Evolutionary conservation across 352 stramenopile species (phyloP).

Genomic region (Thalassiosira hispida): DNA sequence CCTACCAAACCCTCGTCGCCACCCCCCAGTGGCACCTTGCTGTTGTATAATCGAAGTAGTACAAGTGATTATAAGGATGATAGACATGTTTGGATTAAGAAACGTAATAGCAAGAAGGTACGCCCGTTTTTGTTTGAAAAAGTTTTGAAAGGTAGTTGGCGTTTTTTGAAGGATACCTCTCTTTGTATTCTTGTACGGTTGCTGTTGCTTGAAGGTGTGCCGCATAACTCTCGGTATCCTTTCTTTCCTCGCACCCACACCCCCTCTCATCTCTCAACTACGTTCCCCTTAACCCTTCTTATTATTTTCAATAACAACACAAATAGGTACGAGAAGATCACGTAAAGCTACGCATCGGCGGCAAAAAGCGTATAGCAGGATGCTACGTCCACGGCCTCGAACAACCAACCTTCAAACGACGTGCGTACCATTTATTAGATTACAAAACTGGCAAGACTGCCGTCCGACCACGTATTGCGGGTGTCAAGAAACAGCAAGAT

Average conservation of each 20-base stretch:
- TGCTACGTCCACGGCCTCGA: slow-evolving; percentile 49
- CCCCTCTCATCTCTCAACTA: not conserved
- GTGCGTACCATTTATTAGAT: slow-evolving; percentile 53
- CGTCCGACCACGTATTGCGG: slow-evolving; percentile 10
- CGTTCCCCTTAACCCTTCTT: too few relatives aligned
- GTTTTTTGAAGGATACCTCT: too few relatives aligned
- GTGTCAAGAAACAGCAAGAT: slow-evolving; percentile 1
- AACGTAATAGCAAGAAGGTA: slow-evolving; percentile 16
- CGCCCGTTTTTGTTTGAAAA: not conserved
- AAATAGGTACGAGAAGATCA: slow-evolving; percentile 55
- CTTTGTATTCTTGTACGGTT: too few relatives aligned
- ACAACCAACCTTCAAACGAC: slow-evolving; percentile 37
- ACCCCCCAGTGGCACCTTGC: slow-evolving; percentile 29
- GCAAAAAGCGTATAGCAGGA: slow-evolving; percentile 39
- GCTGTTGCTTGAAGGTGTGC: too few relatives aligned
- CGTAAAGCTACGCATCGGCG: slow-evolving; percentile 55
- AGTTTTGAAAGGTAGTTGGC: too few relatives aligned
- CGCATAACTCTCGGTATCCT: too few relatives aligned
- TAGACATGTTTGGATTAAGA: slow-evolving; percentile 42
- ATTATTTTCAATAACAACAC: not conserved
- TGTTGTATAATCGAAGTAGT: slow-evolving; percentile 41
- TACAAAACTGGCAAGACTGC: slow-evolving; percentile 19
- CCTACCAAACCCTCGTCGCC: slow-evolving; percentile 13
- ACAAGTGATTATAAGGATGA: slow-evolving; percentile 50
- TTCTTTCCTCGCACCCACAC: too few relatives aligned